phyloP scores from a whole-genome alignment of 179 eudicot species.

The Vitellaria paradoxa region DNA sequence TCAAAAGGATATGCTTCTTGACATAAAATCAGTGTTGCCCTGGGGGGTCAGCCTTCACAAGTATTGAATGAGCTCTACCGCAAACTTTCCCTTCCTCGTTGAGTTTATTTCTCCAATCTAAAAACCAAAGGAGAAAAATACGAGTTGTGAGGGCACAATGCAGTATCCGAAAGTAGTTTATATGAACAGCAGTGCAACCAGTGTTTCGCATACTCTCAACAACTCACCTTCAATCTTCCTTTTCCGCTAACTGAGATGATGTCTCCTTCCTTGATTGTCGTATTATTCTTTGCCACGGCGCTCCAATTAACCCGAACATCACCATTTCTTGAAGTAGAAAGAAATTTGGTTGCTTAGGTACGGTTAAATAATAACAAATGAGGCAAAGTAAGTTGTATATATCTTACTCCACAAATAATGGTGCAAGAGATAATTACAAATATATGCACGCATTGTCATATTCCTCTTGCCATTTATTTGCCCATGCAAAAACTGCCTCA shows the following conservation, averaged over 20 bases:
- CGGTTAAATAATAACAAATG: not conserved
- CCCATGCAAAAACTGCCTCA: not conserved
- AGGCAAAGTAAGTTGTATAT: not conserved
- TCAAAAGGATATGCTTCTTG: no score
- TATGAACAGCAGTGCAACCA: not conserved
- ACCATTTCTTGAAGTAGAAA: constrained; percentile 50
- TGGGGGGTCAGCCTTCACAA: constrained; percentile 23
- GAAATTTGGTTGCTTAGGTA: not conserved
- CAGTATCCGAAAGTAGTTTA: not conserved
- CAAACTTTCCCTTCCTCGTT: constrained; percentile 87
- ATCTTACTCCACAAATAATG: not conserved
- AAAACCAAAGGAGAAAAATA: constrained; percentile 5
- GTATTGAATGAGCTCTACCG: constrained; percentile 74
- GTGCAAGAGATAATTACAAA: not conserved
- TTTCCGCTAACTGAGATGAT: constrained; percentile 75
- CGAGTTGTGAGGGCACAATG: constrained; percentile 1
- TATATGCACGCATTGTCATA: not conserved
- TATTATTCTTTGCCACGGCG: constrained; percentile 65
- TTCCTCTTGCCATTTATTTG: not conserved
- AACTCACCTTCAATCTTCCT: constrained; percentile 86
- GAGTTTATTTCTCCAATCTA: constrained; percentile 83
- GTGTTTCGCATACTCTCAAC: not conserved
- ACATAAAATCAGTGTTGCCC: no score
- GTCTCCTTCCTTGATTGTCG: constrained; percentile 69
- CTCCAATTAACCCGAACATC: constrained; percentile 94